phyloP scores from a whole-genome alignment of 2,329 filamentous ascomycete genomes.

The Anthostomella pinea region DNA sequence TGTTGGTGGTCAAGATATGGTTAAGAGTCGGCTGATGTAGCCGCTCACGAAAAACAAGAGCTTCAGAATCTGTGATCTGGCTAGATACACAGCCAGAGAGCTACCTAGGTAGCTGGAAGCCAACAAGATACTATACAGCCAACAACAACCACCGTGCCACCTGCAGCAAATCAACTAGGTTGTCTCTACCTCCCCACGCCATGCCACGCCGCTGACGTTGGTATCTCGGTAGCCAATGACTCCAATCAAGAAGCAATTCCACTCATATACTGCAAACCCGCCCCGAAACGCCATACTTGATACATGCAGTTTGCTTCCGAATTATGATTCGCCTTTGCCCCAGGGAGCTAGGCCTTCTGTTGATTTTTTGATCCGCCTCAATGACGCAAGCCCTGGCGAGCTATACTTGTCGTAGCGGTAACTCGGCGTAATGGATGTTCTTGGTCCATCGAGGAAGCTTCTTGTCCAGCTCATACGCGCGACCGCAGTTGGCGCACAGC shows the following conservation, averaged over 20 bases:
- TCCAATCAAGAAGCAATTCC: constrained; percentile 1
- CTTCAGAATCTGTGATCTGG: constrained; percentile 6
- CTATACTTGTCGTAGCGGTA: constrained; percentile 16
- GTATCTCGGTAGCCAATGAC: constrained; percentile 10
- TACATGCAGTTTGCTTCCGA: too few species aligned
- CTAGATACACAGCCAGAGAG: constrained; percentile 11
- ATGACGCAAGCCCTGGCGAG: background rate
- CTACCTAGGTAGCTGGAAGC: constrained; percentile 1
- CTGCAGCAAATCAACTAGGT: background rate
- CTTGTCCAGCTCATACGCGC: constrained; percentile 83
- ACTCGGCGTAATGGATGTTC: constrained; percentile 55
- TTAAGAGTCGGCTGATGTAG: too few species aligned
- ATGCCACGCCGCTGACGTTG: constrained; percentile 2
- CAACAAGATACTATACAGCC: constrained; percentile 1
- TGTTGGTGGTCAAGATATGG: too few species aligned
- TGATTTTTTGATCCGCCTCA: too few species aligned
- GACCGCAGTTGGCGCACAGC: constrained; percentile 90
- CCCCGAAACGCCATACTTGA: constrained; percentile 10
- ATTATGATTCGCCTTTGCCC: too few species aligned
- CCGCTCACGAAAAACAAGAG: too few species aligned
- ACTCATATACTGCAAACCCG: constrained; percentile 1
- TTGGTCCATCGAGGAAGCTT: constrained; percentile 75
- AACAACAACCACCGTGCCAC: background rate
- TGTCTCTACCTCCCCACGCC: constrained; percentile 1
- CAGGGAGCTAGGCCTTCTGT: too few species aligned